Percentiles rank a stretch among this genome's conserved stretches.
Conservation (phyloP, 352 stramenopile genomes). For the Pythium rishiriense region DNA sequence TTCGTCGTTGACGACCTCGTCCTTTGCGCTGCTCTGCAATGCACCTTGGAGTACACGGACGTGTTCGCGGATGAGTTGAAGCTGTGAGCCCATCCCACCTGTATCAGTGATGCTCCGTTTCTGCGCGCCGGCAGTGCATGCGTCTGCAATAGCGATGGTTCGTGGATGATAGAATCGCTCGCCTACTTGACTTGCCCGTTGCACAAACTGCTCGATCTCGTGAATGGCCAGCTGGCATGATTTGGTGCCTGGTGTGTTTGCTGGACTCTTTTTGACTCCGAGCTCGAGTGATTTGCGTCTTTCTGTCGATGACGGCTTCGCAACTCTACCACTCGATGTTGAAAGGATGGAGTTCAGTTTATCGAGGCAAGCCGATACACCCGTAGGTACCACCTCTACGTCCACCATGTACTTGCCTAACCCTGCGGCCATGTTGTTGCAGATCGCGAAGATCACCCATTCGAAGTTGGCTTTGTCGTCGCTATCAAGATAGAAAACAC, state of each 20-base stretch:
- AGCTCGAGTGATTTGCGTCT: conserved; percentile 21
- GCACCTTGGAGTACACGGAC: conserved; percentile 14
- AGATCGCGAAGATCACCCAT: conserved; percentile 77
- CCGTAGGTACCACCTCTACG: conserved; percentile 57
- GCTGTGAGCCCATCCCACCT: conserved; percentile 16
- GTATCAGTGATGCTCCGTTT: background rate
- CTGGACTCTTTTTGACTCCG: background rate
- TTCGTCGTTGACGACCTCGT: conserved; percentile 8
- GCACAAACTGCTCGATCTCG: conserved; percentile 66
- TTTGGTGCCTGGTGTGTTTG: conserved; percentile 3
- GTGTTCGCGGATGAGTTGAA: conserved; percentile 15
- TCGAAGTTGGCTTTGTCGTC: conserved; percentile 73
- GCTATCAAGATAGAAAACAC: conserved; percentile 31
- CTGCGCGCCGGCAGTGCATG: too few relatives aligned
- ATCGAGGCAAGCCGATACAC: conserved; percentile 64
- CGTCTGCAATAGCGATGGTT: background rate
- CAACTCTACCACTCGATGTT: conserved; percentile 28
- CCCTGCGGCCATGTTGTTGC: conserved; percentile 66
- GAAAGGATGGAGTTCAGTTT: conserved; percentile 67
- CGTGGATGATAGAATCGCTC: conserved; percentile 56
- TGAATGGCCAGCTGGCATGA: conserved; percentile 29
- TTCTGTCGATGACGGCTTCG: conserved; percentile 4
- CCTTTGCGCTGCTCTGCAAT: background rate
- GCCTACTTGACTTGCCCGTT: conserved; percentile 42
- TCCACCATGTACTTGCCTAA: conserved; percentile 75